Base-by-base conservation (phyloP, 2,329 filamentous ascomycete species). In the Fonsecaea pugnacius region DNA sequence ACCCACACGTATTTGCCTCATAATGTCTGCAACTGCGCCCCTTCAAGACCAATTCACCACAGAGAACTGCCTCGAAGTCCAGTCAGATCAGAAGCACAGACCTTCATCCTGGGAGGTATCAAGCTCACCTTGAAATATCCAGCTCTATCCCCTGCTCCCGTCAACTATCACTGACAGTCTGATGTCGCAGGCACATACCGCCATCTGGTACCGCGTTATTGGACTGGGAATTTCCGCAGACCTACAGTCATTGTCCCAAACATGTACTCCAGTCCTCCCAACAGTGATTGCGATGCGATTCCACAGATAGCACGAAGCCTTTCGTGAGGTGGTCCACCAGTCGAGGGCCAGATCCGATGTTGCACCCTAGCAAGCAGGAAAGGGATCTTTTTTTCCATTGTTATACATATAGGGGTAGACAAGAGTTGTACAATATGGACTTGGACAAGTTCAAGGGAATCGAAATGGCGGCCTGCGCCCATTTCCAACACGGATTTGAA, bases 401-500 rank as follows among this genome's bases (percentile, higher is more conserved):
- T 58, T 30, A 61, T 50, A 61, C 40, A 61, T 40, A 40, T 61
- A 43, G 30, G 30, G 43, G 53, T 10, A 38, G 58, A 52, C 54
- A 33, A 53, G 53, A 57, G 18, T 60, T 27, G 58, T 62, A 58
- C 58, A 65, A 16, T 46, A 52, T 50, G 63, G 18, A 52, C 21
- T 27, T 32, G 14, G 32, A 59, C 43, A 51, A 56, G 38, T 27
- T 59, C 36, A 43, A 54, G 32, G 18, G 40, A 48, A 40, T 52
- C 14, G 38, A 57, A 59, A 53, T 2, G 51, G 60, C 60, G 60
- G 21, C 63, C 63, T 50, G 63, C 63, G 63, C 63, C 63, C 12
- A 10, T 57, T 55, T 60, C 46, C 30, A 57, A 40, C 10, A 57
- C n/a, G n/a, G 36, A 62, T 30, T 48, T n/a, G 48, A 27, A 43